Evolutionary conservation across 1,284 basidiomycete genomes (phyloP), one percentile per base, ranked within the genome.

Genomic region (Sutorius eximius): DNA sequence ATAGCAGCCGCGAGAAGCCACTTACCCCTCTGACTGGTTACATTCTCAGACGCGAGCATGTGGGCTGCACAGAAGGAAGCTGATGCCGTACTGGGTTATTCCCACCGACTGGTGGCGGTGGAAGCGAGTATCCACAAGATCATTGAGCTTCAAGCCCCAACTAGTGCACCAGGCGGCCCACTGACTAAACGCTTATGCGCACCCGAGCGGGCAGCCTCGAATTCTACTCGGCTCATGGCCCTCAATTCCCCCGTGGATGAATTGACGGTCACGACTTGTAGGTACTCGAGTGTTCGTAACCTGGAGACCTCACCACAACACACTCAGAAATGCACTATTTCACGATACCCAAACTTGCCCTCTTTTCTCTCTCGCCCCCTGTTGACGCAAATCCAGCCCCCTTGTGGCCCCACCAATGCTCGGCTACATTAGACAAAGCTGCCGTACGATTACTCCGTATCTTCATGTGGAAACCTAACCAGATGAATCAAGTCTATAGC

Each of bases 401-500:
- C 12, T n/a, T 51, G 11, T 27, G 42, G 32, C 37, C 32, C 41
- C 38, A 33, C 15, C 56, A 51, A 43, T 62, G 61, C 34, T 45
- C 48, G 8, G 44, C 43, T 29, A 47, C 44, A 16, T 43, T 65
- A 37, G 43, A 1, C 11, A 24, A 45, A 42, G 67, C 61, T 11
- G 47, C 36, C 16, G 65, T 69, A 20, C n/a, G 53, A 64, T 24
- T 27, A 15, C 16, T 27, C 27, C 29, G 8, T 33, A 13, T 20
- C 12, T 2, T 29, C n/a, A 29, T 3, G 8, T 11, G 4, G 36
- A n/a, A 11, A 8, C 22, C 38, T 49, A 18, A 55, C 32, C 24
- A 47, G n/a, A 45, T 18, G 16, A 48, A 45, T 45, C 32, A 27
- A 82, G 79, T 55, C 56, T 22, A 76, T 81, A 27, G 78, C 76